These are phyloP conservation scores for Penicillium palitans DNA, from an alignment of 2,329 filamentous ascomycete species.

Conservation along the genomic window DNA sequence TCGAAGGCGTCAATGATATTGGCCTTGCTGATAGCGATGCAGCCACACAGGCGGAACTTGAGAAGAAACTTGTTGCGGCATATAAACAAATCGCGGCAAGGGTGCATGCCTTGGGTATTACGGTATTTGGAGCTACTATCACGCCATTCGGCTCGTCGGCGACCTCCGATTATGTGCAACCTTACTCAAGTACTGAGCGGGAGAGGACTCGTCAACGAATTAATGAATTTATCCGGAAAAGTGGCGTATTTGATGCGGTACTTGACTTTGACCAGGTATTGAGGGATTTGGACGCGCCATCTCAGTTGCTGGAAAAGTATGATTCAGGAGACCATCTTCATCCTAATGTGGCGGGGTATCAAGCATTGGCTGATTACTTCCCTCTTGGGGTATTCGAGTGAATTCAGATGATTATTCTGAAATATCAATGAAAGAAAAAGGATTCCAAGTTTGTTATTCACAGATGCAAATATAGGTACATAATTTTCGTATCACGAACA, in stretches of 20 bases:
- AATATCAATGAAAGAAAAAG: neutral
- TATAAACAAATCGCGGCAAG: constrained; percentile 60
- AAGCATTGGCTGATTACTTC: constrained; percentile 60
- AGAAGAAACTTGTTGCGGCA: constrained; percentile 55
- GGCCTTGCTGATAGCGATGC: constrained; percentile 51
- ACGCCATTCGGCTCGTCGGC: constrained; percentile 58
- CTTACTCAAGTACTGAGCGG: constrained; percentile 56
- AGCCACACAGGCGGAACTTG: constrained; percentile 50
- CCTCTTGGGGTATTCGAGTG: constrained; percentile 55
- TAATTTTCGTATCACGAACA: neutral
- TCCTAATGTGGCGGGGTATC: constrained; percentile 60
- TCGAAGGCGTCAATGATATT: constrained; percentile 70
- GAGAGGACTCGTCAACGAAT: constrained; percentile 59
- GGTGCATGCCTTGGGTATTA: constrained; percentile 56
- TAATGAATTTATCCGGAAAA: constrained; percentile 61
- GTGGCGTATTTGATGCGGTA: constrained; percentile 59
- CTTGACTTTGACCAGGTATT: constrained; percentile 64
- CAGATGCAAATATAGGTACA: neutral
- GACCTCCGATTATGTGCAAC: constrained; percentile 41
- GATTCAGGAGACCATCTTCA: constrained; percentile 67
- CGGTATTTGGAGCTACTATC: constrained; percentile 64
- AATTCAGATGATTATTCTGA: neutral
- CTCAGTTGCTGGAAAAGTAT: constrained; percentile 53
- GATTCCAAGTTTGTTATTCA: too few species aligned
- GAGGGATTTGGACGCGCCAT: constrained; percentile 51